phyloP scores from a whole-genome alignment of 1,284 basidiomycete genomes.

The Cerioporus squamosus region DNA sequence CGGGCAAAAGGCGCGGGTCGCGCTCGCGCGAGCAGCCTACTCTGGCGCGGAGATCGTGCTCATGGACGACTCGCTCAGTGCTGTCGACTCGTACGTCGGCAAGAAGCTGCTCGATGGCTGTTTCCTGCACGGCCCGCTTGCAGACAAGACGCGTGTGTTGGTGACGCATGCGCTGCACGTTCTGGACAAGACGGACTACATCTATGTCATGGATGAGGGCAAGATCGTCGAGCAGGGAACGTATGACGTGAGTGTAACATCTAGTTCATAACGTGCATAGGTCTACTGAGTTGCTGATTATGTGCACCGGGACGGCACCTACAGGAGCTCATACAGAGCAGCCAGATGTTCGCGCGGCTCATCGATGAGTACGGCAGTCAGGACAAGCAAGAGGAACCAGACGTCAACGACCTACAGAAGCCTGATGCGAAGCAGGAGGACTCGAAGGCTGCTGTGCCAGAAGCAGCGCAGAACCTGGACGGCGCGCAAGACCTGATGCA shows the following conservation, averaged over 20 bases:
- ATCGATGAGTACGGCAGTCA: slow-evolving; percentile 64
- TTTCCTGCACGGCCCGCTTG: slow-evolving; percentile 60
- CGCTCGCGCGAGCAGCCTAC: slow-evolving; percentile 81
- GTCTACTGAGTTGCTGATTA: too few species aligned
- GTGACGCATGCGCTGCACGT: slow-evolving; percentile 80
- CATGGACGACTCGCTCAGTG: slow-evolving; percentile 74
- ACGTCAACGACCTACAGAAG: slow-evolving; percentile 24
- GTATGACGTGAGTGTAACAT: slow-evolving; percentile 46
- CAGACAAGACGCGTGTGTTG: slow-evolving; percentile 67
- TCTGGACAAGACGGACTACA: slow-evolving; percentile 66
- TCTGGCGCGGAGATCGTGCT: slow-evolving; percentile 75
- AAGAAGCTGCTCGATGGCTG: slow-evolving; percentile 66
- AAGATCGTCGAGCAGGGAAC: slow-evolving; percentile 66
- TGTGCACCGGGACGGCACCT: too few species aligned
- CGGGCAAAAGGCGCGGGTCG: slow-evolving; percentile 70
- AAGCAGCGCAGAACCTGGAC: not conserved
- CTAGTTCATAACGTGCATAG: not conserved
- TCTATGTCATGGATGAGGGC: slow-evolving; percentile 79
- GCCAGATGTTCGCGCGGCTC: slow-evolving; percentile 58
- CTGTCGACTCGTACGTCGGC: slow-evolving; percentile 75
- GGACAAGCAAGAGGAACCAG: slow-evolving; percentile 38
- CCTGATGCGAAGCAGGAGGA: slow-evolving; percentile 20
- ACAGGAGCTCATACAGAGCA: slow-evolving; percentile 55
- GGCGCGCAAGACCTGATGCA: slow-evolving; percentile 37
- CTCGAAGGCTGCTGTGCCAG: not conserved